These are phyloP conservation scores for Lentinula sp. DNA, from an alignment of 768 basidiomycete species.

Conservation along the genomic window DNA sequence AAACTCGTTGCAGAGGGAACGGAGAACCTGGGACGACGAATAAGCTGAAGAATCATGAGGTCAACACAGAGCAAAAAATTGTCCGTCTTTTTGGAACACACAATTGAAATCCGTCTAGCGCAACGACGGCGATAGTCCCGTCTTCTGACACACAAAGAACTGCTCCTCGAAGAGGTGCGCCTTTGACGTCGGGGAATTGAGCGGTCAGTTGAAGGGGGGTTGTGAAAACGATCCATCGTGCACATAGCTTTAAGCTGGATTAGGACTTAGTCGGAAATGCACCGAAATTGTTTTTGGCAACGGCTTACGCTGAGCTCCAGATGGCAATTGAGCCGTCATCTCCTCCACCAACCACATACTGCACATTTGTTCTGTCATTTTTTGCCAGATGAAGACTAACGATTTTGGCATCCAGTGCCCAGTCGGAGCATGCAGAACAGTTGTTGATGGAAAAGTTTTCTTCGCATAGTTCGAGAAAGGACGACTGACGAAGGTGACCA, in stretches of 20 bases:
- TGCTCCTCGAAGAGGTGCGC: slow-evolving; percentile 59
- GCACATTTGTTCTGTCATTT: slow-evolving; percentile 55
- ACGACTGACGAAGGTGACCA: slow-evolving; percentile 42
- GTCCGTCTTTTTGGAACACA: slow-evolving; percentile 28
- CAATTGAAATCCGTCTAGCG: slow-evolving; percentile 72
- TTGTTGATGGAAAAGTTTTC: slow-evolving; percentile 9
- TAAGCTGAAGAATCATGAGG: slow-evolving; percentile 37
- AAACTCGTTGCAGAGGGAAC: slow-evolving; percentile 58
- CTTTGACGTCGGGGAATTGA: slow-evolving; percentile 43
- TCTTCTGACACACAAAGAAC: slow-evolving; percentile 68
- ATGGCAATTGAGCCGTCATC: slow-evolving; percentile 75
- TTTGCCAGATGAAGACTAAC: slow-evolving; percentile 46
- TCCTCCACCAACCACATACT: slow-evolving; percentile 63
- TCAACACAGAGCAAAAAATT: not conserved
- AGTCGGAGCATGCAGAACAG: slow-evolving; percentile 30
- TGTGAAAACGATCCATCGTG: slow-evolving; percentile 70
- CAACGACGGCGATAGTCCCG: slow-evolving; percentile 80
- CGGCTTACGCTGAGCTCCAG: slow-evolving; percentile 60
- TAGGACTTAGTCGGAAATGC: not conserved
- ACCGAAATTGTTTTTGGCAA: not conserved
- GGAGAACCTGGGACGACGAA: slow-evolving; percentile 79
- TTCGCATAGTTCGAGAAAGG: slow-evolving; percentile 33
- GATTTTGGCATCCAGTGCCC: slow-evolving; percentile 41
- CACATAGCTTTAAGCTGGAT: slow-evolving; percentile 43
- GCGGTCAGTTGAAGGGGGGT: slow-evolving; percentile 56